These are phyloP conservation scores for Cicer yamashitae DNA, from an alignment of 306 rosid species.

Conservation along the genomic window DNA sequence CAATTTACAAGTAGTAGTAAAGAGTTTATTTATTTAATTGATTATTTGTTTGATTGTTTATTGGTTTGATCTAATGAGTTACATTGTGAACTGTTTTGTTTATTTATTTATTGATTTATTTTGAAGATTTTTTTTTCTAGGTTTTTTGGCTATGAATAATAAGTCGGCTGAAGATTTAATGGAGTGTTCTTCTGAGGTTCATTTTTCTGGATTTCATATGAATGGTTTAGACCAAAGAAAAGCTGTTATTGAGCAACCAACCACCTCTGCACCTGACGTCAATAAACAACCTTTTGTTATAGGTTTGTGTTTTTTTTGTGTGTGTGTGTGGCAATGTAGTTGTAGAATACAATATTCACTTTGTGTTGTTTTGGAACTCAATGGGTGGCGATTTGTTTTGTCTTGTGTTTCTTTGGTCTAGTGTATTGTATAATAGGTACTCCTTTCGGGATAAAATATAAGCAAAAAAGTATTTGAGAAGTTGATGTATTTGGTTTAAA, in stretches of 20 bases:
- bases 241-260: conserved; percentile 54
- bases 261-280: conserved; percentile 65
- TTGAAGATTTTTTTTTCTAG: conserved; percentile 38
- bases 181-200: conserved; percentile 78
- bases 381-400: conserved; percentile 6
- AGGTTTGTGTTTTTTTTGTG: conserved; percentile 57
- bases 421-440: too few species aligned
- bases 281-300: conserved; percentile 88
- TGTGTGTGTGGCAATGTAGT: neutral
- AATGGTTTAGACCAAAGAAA: conserved; percentile 64
- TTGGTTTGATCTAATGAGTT: conserved; percentile 9
- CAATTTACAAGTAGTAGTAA: too few species aligned
- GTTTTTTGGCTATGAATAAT: conserved; percentile 57
- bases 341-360: neutral
- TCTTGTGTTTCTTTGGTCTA: neutral
- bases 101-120: conserved; percentile 18
- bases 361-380: conserved; percentile 22
- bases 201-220: conserved; percentile 88
- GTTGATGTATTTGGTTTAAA: too few species aligned
- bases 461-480: too few species aligned
- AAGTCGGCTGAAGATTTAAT: conserved; percentile 70
- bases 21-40: too few species aligned
- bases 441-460: too few species aligned
- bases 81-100: neutral
- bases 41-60: neutral